These are phyloP conservation scores for Oryza glumipatula DNA, from an alignment of 176 grass and related monocot genomes.

Conservation along the genomic window DNA sequence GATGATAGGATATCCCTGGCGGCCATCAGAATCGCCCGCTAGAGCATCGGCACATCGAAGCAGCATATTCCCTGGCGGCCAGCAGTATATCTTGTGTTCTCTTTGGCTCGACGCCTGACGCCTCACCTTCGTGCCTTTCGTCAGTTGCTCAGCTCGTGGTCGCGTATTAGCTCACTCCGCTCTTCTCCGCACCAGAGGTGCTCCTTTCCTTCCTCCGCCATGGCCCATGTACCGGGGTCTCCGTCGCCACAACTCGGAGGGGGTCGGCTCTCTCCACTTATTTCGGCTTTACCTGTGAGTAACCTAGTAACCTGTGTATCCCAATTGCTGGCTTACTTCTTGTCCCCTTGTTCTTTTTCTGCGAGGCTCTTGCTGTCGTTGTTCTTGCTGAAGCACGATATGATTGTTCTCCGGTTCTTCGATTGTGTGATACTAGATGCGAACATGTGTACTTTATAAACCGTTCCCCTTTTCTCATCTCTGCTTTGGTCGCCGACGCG, in stretches of 20 bases:
- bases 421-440: background rate
- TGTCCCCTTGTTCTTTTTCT: background rate
- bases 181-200: background rate
- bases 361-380: background rate
- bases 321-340: background rate
- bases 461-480: background rate
- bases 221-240: background rate
- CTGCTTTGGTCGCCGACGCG: background rate
- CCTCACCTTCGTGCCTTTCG: background rate
- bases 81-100: background rate
- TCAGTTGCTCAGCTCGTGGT: background rate
- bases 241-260: background rate
- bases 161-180: background rate
- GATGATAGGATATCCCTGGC: background rate
- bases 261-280: background rate
- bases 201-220: background rate
- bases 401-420: background rate
- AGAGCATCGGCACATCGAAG: constrained; percentile 26
- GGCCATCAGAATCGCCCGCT: no score
- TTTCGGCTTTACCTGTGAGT: constrained; percentile 19
- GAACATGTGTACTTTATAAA: background rate
- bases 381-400: background rate
- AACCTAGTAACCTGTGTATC: background rate
- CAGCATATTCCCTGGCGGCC: constrained; percentile 55
- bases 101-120: background rate